Evolutionary conservation across 345 rosid species (phyloP).

Genomic region (Eucalyptus sp.): DNA sequence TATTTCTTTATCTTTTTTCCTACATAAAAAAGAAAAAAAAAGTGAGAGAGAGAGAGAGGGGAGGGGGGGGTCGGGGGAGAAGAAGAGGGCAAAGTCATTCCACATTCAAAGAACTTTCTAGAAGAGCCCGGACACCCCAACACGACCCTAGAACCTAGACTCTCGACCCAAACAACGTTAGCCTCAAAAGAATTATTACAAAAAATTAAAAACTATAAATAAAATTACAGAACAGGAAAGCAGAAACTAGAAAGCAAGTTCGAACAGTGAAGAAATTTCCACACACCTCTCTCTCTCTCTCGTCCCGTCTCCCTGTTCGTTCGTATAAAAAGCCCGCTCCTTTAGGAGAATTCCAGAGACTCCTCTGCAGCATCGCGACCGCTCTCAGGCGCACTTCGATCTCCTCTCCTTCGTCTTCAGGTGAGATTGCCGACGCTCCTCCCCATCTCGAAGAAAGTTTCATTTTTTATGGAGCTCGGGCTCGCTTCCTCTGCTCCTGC

Average conservation of each 20-base stretch:
- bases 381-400: neutral
- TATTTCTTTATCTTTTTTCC: neutral
- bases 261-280: neutral
- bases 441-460: neutral
- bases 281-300: neutral
- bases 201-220: neutral
- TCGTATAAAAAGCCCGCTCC: neutral
- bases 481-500: neutral
- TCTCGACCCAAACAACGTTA: neutral
- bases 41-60: rapidly evolving
- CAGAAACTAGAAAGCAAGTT: neutral
- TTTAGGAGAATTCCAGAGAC: neutral
- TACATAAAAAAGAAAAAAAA: neutral
- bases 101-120: neutral
- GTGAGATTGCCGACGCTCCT: neutral
- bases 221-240: neutral
- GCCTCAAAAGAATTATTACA: neutral
- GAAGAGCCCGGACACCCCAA: neutral
- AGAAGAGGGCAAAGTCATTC: neutral
- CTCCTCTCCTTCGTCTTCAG: neutral
- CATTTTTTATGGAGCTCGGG: neutral
- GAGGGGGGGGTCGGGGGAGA: neutral
- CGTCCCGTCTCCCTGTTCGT: neutral
- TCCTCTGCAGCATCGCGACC: neutral
- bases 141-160: neutral